Evolutionary conservation across 768 basidiomycete genomes (phyloP), one percentile per base, ranked within the genome.

Genomic region (Russula vinacea): DNA sequence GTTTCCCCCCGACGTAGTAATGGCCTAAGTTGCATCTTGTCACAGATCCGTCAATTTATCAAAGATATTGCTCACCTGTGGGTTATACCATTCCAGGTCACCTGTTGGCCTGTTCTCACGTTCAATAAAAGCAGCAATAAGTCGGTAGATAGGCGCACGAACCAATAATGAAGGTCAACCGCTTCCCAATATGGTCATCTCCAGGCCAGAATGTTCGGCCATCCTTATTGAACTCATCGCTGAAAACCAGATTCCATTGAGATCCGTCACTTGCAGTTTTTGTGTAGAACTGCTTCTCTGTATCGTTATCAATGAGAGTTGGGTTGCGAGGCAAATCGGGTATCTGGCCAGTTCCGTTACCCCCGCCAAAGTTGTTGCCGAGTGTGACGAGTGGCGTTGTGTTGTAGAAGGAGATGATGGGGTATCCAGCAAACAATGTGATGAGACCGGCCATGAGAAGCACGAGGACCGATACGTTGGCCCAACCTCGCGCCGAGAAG

Each of bases 181-280:
- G 90, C 95, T 72, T 95, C 92, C 94, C 87, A 89, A 73, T 76
- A 96, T 72, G 80, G 81, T 82, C 94, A 78, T 87, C 96, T 71
- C 81, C 96, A 72, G 75, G 89, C 82, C 69, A 94, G 81, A 84
- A 90, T 74, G 80, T 90, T 76, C 72, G 85, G 67, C 79, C 94
- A 68, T 78, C 88, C 72, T 67, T 83, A 78, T 85, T 87, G 81
- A 87, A 96, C 75, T 92, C 90, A 73, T 92, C 90, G 61, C 90
- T 92, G 77, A 94, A 98, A 2, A 92, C 89, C 35, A 99, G 84
- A 59, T 87, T 78, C 71, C 92, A 95, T 9, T 79, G 74, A 62
- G 88, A 78, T 2, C 94, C 95, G 71, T 97, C 92, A 4, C 80
- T 78, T 22, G 89, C 91, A 2, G 77, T 82, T 13, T 86, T 80